A percentile compares a stretch with the other conserved stretches of the same genome.
These are phyloP conservation scores for Alternaria solani DNA, from an alignment of 2,329 filamentous ascomycete species.

Conservation along the genomic window DNA sequence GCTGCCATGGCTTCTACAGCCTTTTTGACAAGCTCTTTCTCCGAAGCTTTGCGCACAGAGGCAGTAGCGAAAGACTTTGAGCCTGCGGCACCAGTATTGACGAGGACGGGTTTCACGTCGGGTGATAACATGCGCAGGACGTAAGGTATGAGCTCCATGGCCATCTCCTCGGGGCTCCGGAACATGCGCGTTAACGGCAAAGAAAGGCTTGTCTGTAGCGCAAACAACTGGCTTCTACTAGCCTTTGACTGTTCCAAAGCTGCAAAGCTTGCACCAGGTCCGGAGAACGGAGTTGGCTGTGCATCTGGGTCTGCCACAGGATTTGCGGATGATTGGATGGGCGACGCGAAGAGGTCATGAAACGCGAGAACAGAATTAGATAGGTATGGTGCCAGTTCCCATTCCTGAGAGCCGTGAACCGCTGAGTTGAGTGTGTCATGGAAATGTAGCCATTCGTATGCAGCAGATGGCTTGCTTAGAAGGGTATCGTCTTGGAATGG, in stretches of 20 bases:
- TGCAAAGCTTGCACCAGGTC: conserved; percentile 80
- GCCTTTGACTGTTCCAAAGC: conserved; percentile 83
- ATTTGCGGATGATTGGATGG: conserved; percentile 53
- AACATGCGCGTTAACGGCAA: conserved; percentile 78
- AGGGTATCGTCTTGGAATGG: conserved; percentile 93
- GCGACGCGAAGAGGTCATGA: conserved; percentile 87
- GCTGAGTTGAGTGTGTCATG: conserved; percentile 83
- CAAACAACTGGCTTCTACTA: conserved; percentile 76
- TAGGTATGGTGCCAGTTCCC: conserved; percentile 89
- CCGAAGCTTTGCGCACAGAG: conserved; percentile 85
- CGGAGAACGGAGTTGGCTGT: conserved; percentile 75
- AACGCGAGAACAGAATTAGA: conserved; percentile 88
- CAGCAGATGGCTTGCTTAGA: conserved; percentile 83
- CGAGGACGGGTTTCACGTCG: conserved; percentile 87
- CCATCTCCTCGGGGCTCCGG: conserved; percentile 78
- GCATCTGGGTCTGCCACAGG: conserved; percentile 52
- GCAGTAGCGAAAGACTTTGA: conserved; percentile 66
- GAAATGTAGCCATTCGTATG: conserved; percentile 96
- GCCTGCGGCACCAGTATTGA: conserved; percentile 64
- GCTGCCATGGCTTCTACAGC: conserved; percentile 85
- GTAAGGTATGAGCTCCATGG: conserved; percentile 85
- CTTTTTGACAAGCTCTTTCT: conserved; percentile 80
- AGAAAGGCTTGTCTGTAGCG: conserved; percentile 75
- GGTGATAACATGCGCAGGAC: conserved; percentile 84
- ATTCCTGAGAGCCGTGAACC: conserved; percentile 85